Evolutionary conservation across 371 early-diverging fungal species (phyloP).

Genomic region (Mucor racemosus): DNA sequence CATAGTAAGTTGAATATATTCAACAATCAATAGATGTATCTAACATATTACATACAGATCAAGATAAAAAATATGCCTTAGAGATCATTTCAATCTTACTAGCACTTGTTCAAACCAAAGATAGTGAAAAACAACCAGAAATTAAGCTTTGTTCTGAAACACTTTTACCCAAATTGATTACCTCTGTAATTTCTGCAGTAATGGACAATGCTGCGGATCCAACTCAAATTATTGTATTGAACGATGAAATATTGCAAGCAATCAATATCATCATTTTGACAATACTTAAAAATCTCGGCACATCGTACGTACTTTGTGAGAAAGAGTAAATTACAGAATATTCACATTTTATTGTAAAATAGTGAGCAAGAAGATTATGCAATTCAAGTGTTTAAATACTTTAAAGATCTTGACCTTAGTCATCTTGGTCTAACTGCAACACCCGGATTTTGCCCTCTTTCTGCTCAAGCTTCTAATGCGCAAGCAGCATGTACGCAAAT

Average conservation of each 20-base stretch:
- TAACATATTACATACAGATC: constrained; percentile 12
- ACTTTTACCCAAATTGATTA: background rate
- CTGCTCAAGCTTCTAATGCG: constrained; percentile 1
- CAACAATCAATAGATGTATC: background rate
- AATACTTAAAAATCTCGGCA: constrained; percentile 10
- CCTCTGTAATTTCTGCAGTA: background rate
- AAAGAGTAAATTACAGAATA: background rate
- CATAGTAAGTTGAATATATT: constrained; percentile 23
- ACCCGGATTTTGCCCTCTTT: constrained; percentile 12
- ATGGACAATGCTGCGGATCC: background rate
- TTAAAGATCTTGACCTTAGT: constrained; percentile 5
- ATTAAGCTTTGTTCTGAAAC: constrained; percentile 21
- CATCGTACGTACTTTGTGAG: background rate
- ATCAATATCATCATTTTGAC: constrained; percentile 11
- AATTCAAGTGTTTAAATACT: constrained; percentile 2
- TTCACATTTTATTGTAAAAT: background rate
- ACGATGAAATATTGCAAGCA: constrained; percentile 4
- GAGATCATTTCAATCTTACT: constrained; percentile 52
- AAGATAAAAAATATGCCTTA: constrained; percentile 42
- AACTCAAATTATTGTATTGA: constrained; percentile 1
- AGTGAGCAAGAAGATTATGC: constrained; percentile 22
- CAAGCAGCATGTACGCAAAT: constrained; percentile 16
- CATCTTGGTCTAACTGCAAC: background rate
- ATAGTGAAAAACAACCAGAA: constrained; percentile 44
- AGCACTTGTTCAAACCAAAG: constrained; percentile 46